phyloP scores from a whole-genome alignment of 2,329 filamentous ascomycete genomes.

The Tympanopsis confertula region DNA sequence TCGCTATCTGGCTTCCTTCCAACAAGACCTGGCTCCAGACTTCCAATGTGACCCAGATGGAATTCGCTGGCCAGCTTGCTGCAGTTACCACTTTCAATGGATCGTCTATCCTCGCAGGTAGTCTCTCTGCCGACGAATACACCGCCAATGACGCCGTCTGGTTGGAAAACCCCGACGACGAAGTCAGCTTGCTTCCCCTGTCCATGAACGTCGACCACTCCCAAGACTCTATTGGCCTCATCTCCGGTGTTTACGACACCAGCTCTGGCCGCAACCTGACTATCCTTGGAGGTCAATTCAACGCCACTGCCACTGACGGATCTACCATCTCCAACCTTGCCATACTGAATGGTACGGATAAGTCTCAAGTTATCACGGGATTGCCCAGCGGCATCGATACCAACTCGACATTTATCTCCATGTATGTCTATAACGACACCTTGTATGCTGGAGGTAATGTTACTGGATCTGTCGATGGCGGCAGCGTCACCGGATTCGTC shows the following conservation, averaged over 20 bases:
- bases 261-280: conserved; percentile 49
- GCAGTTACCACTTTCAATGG: conserved; percentile 36
- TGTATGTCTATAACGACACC: conserved; percentile 38
- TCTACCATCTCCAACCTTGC: conserved; percentile 51
- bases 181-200: neutral
- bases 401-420: conserved; percentile 48
- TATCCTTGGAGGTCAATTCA: conserved; percentile 58
- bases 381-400: conserved; percentile 38
- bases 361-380: conserved; percentile 43
- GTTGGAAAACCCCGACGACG: conserved; percentile 19
- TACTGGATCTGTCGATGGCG: conserved; percentile 40
- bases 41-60: conserved; percentile 36
- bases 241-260: conserved; percentile 49
- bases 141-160: conserved; percentile 47
- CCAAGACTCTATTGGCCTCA: conserved; percentile 31
- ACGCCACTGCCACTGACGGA: conserved; percentile 42
- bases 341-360: conserved; percentile 49
- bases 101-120: conserved; percentile 48
- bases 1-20: conserved; percentile 65
- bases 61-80: conserved; percentile 45
- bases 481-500: conserved; percentile 44
- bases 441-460: conserved; percentile 55
- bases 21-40: conserved; percentile 57
- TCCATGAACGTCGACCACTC: neutral
- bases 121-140: conserved; percentile 44